Percentiles rank a stretch among this genome's conserved stretches.
Conservation (phyloP, 768 basidiomycete species). For the Infundibulicybe gibba region DNA sequence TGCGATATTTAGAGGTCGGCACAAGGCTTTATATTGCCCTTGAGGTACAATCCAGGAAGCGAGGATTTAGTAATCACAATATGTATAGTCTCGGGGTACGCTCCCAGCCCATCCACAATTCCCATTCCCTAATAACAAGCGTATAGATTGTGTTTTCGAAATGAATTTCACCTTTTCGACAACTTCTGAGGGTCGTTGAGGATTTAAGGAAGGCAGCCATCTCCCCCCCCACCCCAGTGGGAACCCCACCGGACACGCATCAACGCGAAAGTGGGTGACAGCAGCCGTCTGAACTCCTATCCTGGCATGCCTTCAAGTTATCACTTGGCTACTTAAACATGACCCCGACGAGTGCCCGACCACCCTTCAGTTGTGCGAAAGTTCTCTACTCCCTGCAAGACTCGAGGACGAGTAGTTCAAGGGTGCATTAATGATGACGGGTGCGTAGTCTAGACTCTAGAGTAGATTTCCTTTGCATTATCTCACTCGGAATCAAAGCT, state of each 20-base stretch:
- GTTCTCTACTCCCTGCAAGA: constrained; percentile 67
- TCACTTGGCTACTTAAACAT: constrained; percentile 78
- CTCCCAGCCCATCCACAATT: constrained; percentile 5
- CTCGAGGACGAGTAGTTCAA: constrained; percentile 87
- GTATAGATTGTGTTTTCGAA: constrained; percentile 92
- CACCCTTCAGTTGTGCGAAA: constrained; percentile 81
- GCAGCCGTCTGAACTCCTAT: background rate
- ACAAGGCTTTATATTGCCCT: constrained; percentile 92
- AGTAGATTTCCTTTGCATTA: background rate
- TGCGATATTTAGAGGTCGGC: constrained; percentile 65
- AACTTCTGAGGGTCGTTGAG: constrained; percentile 77
- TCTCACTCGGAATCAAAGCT: constrained; percentile 33
- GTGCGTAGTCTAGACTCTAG: constrained; percentile 39
- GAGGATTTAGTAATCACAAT: constrained; percentile 77
- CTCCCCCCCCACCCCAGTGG: constrained; percentile 78
- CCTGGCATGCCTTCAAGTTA: constrained; percentile 44
- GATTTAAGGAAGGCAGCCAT: constrained; percentile 70
- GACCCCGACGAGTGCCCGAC: constrained; percentile 75
- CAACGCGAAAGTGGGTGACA: constrained; percentile 66
- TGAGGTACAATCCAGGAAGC: constrained; percentile 68
- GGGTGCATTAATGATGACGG: constrained; percentile 72
- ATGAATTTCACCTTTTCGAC: constrained; percentile 89
- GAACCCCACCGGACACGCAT: constrained; percentile 48
- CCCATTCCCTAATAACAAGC: background rate
- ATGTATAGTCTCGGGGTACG: constrained; percentile 91